Conservation (phyloP, 306 rosid genomes). For the Vigna reflexopilosa region DNA sequence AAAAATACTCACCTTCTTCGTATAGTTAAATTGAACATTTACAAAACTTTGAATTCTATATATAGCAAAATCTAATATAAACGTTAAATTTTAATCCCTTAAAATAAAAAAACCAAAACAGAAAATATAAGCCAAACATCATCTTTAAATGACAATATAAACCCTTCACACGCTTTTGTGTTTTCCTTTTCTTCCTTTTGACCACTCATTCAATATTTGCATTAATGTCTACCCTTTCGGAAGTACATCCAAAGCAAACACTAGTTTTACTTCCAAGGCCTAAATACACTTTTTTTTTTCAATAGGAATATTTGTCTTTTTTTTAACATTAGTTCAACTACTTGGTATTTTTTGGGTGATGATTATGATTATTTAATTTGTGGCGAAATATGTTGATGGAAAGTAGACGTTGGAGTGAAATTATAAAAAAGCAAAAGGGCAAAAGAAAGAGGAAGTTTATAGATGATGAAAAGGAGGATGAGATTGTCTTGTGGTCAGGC, state of each 20-base stretch:
- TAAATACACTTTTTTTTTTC: not conserved
- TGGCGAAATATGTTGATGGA: constrained; percentile 6
- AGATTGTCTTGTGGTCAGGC: constrained; percentile 24
- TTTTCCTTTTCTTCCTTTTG: not conserved
- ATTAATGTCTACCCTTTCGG: not conserved
- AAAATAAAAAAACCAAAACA: too few species aligned
- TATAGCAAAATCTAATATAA: too few species aligned
- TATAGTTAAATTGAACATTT: too few species aligned
- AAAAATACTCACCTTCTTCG: too few species aligned
- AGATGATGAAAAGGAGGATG: constrained; percentile 13
- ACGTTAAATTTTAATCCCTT: too few species aligned
- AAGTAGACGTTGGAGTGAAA: not conserved
- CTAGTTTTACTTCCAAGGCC: not conserved
- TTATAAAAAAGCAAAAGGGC: constrained; percentile 33
- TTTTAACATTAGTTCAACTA: constrained; percentile 8
- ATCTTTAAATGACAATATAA: too few species aligned
- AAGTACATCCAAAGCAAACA: too few species aligned
- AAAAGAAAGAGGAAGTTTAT: not conserved
- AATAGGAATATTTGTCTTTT: too few species aligned
- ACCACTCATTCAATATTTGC: constrained; percentile 20
- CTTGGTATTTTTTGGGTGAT: too few species aligned
- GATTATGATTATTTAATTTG: not conserved
- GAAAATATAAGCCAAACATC: too few species aligned
- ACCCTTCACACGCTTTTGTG: too few species aligned
- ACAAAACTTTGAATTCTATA: too few species aligned